Evolutionary conservation across 108 stramenopile species (phyloP), one percentile per base, ranked within the genome.

Genomic region (Stephanodiscus triporus): DNA sequence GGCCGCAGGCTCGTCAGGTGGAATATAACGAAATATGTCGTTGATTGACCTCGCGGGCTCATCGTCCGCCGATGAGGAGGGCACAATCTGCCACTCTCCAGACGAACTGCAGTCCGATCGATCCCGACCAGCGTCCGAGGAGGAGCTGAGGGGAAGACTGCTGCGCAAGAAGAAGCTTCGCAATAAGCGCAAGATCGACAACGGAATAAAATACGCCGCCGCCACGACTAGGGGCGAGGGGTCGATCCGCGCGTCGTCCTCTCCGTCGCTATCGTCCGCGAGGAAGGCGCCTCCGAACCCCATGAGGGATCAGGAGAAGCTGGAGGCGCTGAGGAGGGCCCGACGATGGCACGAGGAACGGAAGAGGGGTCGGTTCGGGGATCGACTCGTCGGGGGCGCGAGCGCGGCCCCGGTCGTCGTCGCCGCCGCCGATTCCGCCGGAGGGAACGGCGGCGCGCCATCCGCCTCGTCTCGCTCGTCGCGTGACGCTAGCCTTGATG

Each of bases 1-100:
- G n/a, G n/a, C n/a, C n/a, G n/a, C n/a, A n/a, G n/a, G n/a, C n/a
- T n/a, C n/a, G n/a, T n/a, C n/a, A n/a, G n/a, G n/a, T n/a, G n/a
- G n/a, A n/a, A n/a, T n/a, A n/a, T n/a, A n/a, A n/a, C n/a, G n/a
- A n/a, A 50, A 20, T 4, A 20, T 17, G 49, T 20, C 49, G 49
- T 26, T 22, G 26, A 54, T 54, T 22, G 53, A 54, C 53, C 53
- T 54, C 4, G 53, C 53, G 26, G 53, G 23, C 53, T 54, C 53
- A 1, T 54, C 51, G 51, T 53, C 51, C 20, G 51, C n/a, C n/a
- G n/a, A 53, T 17, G 51, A 53, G 24, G 51, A 53, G 19, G 51
- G 24, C 24, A 20, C n/a, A 53, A 53, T 53, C 51, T 17, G n/a
- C n/a, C n/a, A n/a, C n/a, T n/a, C n/a, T n/a, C n/a, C n/a, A n/a